phyloP scores from a whole-genome alignment of 1,284 basidiomycete genomes.

The Ceratorhiza oryzae-sativae region DNA sequence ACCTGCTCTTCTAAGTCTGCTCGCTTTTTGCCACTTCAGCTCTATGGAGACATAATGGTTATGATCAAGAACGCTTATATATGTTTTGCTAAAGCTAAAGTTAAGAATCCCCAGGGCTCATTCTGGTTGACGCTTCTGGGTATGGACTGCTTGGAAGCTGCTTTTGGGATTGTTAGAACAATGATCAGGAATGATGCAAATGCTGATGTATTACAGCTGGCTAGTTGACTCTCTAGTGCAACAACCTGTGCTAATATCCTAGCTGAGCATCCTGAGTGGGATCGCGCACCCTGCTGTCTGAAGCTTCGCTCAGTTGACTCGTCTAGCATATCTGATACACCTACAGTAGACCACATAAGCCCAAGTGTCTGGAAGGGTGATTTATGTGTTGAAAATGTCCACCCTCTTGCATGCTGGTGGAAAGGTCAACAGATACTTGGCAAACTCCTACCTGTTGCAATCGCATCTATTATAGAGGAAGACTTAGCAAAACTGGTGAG shows the following conservation, averaged over 20 bases:
- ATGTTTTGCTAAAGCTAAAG: conserved; percentile 38
- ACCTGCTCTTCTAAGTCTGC: background rate
- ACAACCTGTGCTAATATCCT: conserved; percentile 51
- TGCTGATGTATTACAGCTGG: conserved; percentile 50
- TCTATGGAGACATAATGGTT: conserved; percentile 32
- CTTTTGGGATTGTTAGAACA: conserved; percentile 48
- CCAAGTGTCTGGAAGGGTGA: conserved; percentile 48
- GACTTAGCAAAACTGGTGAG: background rate
- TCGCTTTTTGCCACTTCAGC: conserved; percentile 18
- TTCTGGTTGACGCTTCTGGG: conserved; percentile 16
- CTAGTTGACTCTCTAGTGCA: conserved; percentile 46
- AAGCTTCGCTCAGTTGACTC: conserved; percentile 41
- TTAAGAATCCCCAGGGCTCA: background rate
- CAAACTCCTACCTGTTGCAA: background rate
- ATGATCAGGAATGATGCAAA: conserved; percentile 51
- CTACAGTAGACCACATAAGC: conserved; percentile 50
- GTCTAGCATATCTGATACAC: background rate
- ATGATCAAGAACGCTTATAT: conserved; percentile 39
- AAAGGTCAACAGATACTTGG: conserved; percentile 39
- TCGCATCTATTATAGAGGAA: background rate
- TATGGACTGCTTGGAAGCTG: conserved; percentile 40
- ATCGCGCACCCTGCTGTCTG: conserved; percentile 48
- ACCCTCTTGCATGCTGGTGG: conserved; percentile 49
- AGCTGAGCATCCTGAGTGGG: conserved; percentile 53
- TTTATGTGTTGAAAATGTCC: conserved; percentile 46